A percentile compares a stretch with the other conserved stretches of the same genome.
These are phyloP conservation scores for Termitomyces sp. DNA, from an alignment of 1,284 basidiomycete species.

Conservation along the genomic window DNA sequence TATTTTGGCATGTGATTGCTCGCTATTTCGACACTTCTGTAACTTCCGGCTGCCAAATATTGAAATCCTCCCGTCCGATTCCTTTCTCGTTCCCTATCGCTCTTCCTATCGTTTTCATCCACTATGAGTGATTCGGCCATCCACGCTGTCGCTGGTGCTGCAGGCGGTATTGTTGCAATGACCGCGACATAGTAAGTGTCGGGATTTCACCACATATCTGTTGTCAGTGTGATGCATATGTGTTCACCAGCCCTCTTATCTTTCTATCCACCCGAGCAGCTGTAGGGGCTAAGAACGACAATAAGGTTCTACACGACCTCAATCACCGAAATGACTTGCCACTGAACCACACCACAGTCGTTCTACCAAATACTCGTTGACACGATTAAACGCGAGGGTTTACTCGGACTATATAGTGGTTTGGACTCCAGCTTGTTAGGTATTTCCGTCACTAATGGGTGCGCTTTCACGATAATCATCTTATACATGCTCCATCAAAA, in stretches of 20 bases:
- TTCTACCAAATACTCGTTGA: slow-evolving; percentile 63
- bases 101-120: slow-evolving; percentile 12
- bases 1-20: slow-evolving; percentile 10
- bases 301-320: slow-evolving; percentile 38
- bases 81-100: slow-evolving; percentile 1
- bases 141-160: slow-evolving; percentile 86
- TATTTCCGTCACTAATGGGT: slow-evolving; percentile 93
- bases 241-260: slow-evolving; percentile 70
- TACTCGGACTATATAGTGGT: slow-evolving; percentile 85
- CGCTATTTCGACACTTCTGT: slow-evolving; percentile 1
- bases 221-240: slow-evolving; percentile 1
- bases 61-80: not conserved
- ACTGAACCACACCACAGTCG: slow-evolving; percentile 30
- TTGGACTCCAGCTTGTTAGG: slow-evolving; percentile 84
- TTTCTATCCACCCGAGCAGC: slow-evolving; percentile 92
- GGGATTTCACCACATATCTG: slow-evolving; percentile 1
- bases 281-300: slow-evolving; percentile 78
- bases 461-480: slow-evolving; percentile 7
- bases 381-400: slow-evolving; percentile 82
- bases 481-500: not conserved
- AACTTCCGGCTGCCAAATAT: slow-evolving; percentile 8
- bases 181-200: slow-evolving; percentile 69
- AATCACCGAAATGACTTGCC: not conserved
- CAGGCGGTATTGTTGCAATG: slow-evolving; percentile 91
- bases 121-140: slow-evolving; percentile 77